A percentile compares a stretch with the other conserved stretches of the same genome.
Conservation (phyloP, 1,284 basidiomycete genomes). For the Amylostereum areolatum region DNA sequence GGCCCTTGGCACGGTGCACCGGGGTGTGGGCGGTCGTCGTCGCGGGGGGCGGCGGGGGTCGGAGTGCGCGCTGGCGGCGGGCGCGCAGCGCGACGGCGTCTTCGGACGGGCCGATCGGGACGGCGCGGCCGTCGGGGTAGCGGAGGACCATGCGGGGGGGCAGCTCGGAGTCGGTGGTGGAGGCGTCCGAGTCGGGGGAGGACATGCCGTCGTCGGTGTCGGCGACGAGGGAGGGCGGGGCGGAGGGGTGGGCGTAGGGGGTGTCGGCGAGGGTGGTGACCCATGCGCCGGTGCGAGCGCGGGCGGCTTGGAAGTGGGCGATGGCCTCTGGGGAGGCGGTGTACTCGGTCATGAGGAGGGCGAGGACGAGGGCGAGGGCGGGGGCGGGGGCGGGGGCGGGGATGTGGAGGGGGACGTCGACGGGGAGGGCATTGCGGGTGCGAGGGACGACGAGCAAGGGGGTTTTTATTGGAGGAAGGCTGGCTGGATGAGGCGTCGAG, state of each 20-base stretch:
- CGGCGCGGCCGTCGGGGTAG: constrained; percentile 56
- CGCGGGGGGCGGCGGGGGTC: no score
- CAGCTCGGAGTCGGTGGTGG: constrained; percentile 57
- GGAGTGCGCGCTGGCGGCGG: no score
- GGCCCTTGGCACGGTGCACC: background rate
- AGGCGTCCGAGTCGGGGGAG: constrained; percentile 50
- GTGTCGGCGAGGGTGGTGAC: constrained; percentile 41
- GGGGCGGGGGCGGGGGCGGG: constrained; percentile 1
- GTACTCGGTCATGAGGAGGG: constrained; percentile 56
- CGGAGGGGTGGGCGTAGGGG: constrained; percentile 43
- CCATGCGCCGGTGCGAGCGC: constrained; percentile 59
- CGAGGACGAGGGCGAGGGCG: constrained; percentile 4
- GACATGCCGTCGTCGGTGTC: constrained; percentile 40
- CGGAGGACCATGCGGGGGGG: constrained; percentile 68
- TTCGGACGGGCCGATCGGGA: constrained; percentile 37
- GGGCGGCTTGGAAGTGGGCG: constrained; percentile 48
- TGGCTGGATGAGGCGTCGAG: no score
- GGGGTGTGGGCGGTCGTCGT: no score
- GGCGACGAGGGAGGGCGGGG: constrained; percentile 43
- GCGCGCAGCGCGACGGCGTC: no score
- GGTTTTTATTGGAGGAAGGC: no score
- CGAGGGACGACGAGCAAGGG: constrained; percentile 5
- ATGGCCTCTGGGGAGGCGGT: constrained; percentile 51
- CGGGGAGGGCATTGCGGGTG: constrained; percentile 3
- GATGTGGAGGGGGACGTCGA: background rate